A percentile compares a stretch with the other conserved stretches of the same genome.
phyloP scores from a whole-genome alignment of 768 basidiomycete species.

The Dictyophora rubrovolvata region DNA sequence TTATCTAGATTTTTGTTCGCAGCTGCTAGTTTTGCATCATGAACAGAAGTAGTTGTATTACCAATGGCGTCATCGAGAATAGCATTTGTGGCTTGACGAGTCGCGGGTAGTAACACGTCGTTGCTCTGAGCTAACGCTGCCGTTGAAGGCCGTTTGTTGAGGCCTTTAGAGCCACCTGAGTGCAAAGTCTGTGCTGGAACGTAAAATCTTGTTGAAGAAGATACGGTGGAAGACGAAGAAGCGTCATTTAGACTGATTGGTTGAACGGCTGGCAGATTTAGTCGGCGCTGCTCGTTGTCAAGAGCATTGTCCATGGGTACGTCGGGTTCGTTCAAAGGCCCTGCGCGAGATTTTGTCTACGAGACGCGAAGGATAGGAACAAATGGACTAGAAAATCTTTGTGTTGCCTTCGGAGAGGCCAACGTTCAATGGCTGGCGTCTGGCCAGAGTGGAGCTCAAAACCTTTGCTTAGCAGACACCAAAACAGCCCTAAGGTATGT shows the following conservation, averaged over 20 bases:
- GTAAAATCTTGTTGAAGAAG: not conserved
- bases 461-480: not conserved
- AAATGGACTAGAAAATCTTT: not conserved
- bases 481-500: not conserved
- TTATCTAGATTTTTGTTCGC: not conserved
- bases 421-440: not conserved
- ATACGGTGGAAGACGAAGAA: not conserved
- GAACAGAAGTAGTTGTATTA: not conserved
- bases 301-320: not conserved
- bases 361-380: not conserved
- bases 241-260: not conserved
- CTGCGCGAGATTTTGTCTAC: not conserved
- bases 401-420: not conserved
- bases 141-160: conserved; percentile 8
- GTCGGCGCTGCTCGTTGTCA: conserved; percentile 4
- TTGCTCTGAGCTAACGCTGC: conserved; percentile 6
- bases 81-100: not conserved
- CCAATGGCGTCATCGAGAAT: not conserved
- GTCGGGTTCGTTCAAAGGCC: not conserved
- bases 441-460: conserved; percentile 1
- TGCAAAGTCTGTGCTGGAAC: not conserved
- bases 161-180: not conserved
- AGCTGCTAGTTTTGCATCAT: not conserved
- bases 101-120: conserved; percentile 1
- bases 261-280: conserved; percentile 4